Percentiles rank a stretch among this genome's conserved stretches.
Evolutionary conservation across 208 protist species (phyloP).

Genomic region (Trypanosoma brucei): DNA sequence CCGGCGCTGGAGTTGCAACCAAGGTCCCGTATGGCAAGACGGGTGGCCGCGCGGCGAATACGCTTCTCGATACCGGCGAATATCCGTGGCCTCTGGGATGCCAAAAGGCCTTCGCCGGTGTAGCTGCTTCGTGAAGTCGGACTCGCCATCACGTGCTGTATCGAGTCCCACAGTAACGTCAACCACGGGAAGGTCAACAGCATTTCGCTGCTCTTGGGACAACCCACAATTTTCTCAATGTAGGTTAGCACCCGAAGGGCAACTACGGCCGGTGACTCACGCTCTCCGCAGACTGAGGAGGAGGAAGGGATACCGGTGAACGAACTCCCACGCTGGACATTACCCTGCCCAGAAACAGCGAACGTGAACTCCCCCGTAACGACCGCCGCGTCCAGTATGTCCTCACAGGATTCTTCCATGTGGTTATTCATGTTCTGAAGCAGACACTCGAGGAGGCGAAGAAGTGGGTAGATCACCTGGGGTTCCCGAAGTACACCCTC

Average conservation of each 20-base stretch:
- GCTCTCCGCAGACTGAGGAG: constrained; percentile 16
- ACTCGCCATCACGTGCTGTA: constrained; percentile 34
- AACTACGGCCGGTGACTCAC: constrained; percentile 37
- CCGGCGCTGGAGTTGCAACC: constrained; percentile 49
- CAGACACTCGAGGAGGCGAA: constrained; percentile 16
- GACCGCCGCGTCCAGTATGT: no score
- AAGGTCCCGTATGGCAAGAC: constrained; percentile 73
- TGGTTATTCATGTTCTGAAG: neutral
- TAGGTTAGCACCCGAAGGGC: constrained; percentile 60
- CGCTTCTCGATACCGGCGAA: constrained; percentile 31
- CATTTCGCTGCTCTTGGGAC: constrained; percentile 48
- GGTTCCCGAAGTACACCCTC: constrained; percentile 14
- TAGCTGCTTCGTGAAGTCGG: neutral
- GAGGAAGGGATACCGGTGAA: constrained; percentile 7
- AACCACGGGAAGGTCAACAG: constrained; percentile 73
- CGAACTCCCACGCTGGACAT: neutral
- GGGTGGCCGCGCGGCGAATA: constrained; percentile 56
- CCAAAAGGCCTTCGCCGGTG: neutral
- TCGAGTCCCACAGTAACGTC: constrained; percentile 70
- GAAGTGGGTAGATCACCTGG: constrained; percentile 21
- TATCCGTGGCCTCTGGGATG: neutral
- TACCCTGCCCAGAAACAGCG: constrained; percentile 1
- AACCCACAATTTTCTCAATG: constrained; percentile 78
- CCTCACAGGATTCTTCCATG: no score
- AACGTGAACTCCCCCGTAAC: neutral